Evolutionary conservation across 2,329 filamentous ascomycete species (phyloP).

Genomic region (Epichloe bromicola): DNA sequence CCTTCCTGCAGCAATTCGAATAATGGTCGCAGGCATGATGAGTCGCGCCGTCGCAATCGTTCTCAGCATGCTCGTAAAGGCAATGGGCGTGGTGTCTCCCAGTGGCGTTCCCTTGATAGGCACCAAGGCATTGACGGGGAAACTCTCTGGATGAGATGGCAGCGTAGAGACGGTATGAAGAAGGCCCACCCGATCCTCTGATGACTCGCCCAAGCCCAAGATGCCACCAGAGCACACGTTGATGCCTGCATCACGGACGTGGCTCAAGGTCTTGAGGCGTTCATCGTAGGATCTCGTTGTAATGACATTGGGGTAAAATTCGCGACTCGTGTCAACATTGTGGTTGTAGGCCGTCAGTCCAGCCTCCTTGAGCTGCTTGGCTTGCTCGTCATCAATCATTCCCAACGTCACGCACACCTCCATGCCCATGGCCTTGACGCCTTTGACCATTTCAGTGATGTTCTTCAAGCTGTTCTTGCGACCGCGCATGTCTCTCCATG

Average conservation of each 20-base stretch:
- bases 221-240: conserved; percentile 88
- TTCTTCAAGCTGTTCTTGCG: conserved; percentile 74
- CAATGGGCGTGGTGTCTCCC: conserved; percentile 57
- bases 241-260: conserved; percentile 76
- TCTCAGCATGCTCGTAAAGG: conserved; percentile 66
- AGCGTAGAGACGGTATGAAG: conserved; percentile 73
- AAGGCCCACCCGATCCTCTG: conserved; percentile 68
- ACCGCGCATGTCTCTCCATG: conserved; percentile 88
- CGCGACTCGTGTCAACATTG: conserved; percentile 81
- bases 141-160: conserved; percentile 73
- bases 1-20: conserved; percentile 72
- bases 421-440: conserved; percentile 72
- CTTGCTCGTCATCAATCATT: conserved; percentile 77
- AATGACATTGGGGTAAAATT: conserved; percentile 80
- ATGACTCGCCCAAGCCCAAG: conserved; percentile 67
- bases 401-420: conserved; percentile 88
- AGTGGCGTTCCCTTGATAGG: conserved; percentile 84
- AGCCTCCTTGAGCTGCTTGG: conserved; percentile 67
- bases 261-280: conserved; percentile 61
- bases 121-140: conserved; percentile 83
- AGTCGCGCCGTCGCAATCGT: conserved; percentile 76
- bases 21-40: conserved; percentile 74
- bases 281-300: conserved; percentile 81
- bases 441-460: conserved; percentile 74
- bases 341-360: conserved; percentile 89